These are phyloP conservation scores for Colletotrichum gloeosporioides DNA, from an alignment of 2,329 filamentous ascomycete species.

Conservation along the genomic window DNA sequence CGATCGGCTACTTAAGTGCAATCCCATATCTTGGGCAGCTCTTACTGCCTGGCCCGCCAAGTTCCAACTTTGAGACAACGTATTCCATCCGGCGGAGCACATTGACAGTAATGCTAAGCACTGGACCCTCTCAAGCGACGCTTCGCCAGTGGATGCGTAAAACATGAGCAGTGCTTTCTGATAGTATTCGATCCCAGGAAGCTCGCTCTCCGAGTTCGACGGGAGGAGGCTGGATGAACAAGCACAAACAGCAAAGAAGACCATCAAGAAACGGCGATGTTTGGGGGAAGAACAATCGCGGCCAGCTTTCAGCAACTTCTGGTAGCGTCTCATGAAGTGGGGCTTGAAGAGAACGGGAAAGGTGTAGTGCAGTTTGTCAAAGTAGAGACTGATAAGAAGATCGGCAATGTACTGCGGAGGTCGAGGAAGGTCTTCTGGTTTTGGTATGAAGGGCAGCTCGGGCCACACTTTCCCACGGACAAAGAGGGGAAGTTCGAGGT, in stretches of 20 bases:
- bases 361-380: constrained; percentile 33
- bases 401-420: constrained; percentile 33
- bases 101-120: constrained; percentile 32
- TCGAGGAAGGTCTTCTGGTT: constrained; percentile 27
- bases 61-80: constrained; percentile 31
- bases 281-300: not conserved
- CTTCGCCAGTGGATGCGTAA: constrained; percentile 30
- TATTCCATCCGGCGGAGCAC: constrained; percentile 35
- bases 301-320: constrained; percentile 11
- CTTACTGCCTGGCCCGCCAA: constrained; percentile 32
- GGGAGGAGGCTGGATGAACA: constrained; percentile 31
- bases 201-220: not conserved
- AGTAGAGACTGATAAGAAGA: constrained; percentile 30
- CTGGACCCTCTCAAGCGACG: constrained; percentile 31
- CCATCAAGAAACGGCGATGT: constrained; percentile 28
- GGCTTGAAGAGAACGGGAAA: constrained; percentile 32
- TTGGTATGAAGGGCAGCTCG: constrained; percentile 29
- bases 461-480: constrained; percentile 30
- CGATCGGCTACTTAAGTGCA: constrained; percentile 21
- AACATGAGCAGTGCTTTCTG: constrained; percentile 29
- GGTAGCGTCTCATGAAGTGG: constrained; percentile 29
- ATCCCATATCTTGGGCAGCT: constrained; percentile 30
- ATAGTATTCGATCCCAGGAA: constrained; percentile 28
- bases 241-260: constrained; percentile 34
- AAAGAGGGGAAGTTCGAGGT: constrained; percentile 31